phyloP scores from a whole-genome alignment of 179 eudicot species.

The Heliamphora pulchella region DNA sequence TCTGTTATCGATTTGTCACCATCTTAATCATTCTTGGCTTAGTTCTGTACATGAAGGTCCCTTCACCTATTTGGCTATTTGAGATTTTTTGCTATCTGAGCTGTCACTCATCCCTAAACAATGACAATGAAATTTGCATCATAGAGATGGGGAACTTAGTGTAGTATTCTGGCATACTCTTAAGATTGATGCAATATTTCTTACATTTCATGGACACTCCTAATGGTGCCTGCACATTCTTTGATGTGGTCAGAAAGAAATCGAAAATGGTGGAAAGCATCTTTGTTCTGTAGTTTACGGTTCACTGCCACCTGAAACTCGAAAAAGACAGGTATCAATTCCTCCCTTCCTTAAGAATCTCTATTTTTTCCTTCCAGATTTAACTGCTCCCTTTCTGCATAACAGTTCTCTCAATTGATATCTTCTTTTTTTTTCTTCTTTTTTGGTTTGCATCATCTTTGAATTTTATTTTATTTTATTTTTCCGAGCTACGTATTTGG shows the following conservation, averaged over 20 bases:
- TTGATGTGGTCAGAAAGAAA: slow-evolving; percentile 48
- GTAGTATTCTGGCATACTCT: not conserved
- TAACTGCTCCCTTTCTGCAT: not conserved
- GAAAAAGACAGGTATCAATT: slow-evolving; percentile 75
- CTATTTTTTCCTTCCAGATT: slow-evolving; percentile 5
- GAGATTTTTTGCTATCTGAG: too few species aligned
- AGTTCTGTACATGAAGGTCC: too few species aligned
- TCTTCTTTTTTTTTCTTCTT: not conserved
- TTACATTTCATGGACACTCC: not conserved
- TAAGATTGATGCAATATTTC: not conserved
- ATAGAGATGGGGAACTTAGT: not conserved
- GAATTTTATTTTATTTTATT: not conserved
- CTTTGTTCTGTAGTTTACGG: slow-evolving; percentile 99
- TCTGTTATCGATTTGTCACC: too few species aligned
- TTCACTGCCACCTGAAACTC: slow-evolving; percentile 93
- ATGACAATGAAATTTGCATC: not conserved
- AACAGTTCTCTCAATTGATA: not conserved
- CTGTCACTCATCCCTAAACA: too few species aligned
- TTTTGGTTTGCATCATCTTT: not conserved
- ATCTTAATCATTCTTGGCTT: too few species aligned
- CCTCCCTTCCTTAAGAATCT: slow-evolving; percentile 3
- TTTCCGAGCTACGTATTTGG: not conserved
- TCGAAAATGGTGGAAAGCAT: slow-evolving; percentile 66
- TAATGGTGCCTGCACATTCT: slow-evolving; percentile 1
- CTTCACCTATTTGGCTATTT: too few species aligned